Conservation (phyloP, 2,329 filamentous ascomycete species). For the Moelleriella libera region DNA sequence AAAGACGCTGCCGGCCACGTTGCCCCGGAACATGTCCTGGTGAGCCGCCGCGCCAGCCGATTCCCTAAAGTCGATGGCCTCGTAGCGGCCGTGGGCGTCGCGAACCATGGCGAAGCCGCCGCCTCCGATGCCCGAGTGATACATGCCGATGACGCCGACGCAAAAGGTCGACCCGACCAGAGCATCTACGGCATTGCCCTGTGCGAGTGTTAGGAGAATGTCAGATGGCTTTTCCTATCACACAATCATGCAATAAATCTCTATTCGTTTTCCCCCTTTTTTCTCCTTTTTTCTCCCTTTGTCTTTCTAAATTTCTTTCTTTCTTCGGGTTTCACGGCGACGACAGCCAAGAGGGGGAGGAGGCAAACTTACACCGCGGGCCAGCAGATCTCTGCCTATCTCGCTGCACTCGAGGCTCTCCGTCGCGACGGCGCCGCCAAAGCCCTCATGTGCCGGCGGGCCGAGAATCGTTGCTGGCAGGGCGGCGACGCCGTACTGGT, state of each 20-base stretch:
- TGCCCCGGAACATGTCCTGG: conserved; percentile 72
- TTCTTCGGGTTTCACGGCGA: no score
- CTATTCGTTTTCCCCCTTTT: no score
- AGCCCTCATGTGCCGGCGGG: conserved; percentile 7
- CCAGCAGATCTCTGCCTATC: conserved; percentile 51
- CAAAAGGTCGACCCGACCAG: conserved; percentile 62
- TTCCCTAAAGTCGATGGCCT: conserved; percentile 83
- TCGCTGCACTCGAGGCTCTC: conserved; percentile 55
- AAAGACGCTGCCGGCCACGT: conserved; percentile 49
- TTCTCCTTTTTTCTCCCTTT: no score
- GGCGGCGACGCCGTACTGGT: conserved; percentile 2
- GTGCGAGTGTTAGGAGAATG: not conserved
- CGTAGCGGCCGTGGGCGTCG: conserved; percentile 58
- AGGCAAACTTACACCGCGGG: conserved; percentile 28
- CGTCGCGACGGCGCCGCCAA: conserved; percentile 51
- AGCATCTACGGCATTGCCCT: conserved; percentile 67
- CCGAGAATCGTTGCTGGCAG: conserved; percentile 11
- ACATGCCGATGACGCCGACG: conserved; percentile 62
- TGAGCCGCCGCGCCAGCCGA: conserved; percentile 69
- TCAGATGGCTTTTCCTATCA: no score
- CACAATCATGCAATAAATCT: no score
- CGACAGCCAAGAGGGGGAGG: not conserved
- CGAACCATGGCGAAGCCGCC: conserved; percentile 84
- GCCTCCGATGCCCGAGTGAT: conserved; percentile 73
- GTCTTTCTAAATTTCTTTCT: no score